Conservation (phyloP, 257 asterid species). For the Fraxinus quadrangulata region DNA sequence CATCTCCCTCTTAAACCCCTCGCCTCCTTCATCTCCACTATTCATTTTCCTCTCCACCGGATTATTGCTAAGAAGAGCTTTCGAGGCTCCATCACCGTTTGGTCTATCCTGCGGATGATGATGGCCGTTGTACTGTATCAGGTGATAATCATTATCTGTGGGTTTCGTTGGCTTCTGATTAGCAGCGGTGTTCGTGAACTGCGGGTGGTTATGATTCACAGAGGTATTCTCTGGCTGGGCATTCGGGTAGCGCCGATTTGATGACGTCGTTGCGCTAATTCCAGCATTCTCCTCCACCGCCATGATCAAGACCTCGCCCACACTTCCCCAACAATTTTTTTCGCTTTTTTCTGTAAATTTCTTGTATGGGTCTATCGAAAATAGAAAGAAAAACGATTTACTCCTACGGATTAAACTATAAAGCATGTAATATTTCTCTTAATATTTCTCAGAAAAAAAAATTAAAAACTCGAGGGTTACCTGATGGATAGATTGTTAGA, state of each 20-base stretch:
- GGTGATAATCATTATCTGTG: conserved; percentile 40
- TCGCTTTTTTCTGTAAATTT: background rate
- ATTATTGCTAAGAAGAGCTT: background rate
- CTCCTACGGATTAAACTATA: background rate
- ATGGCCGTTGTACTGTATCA: conserved; percentile 47
- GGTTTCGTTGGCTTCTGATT: conserved; percentile 50
- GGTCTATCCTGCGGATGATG: conserved; percentile 30
- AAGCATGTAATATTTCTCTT: background rate
- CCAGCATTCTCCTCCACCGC: background rate
- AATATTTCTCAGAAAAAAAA: background rate
- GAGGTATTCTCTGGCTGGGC: background rate
- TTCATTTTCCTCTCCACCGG: conserved; percentile 25
- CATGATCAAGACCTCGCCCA: background rate
- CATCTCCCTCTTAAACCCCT: conserved; percentile 72
- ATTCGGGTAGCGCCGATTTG: conserved; percentile 2
- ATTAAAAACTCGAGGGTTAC: background rate
- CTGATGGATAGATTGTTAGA: background rate
- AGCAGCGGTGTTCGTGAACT: conserved; percentile 38
- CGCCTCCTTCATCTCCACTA: conserved; percentile 42
- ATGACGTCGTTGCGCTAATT: background rate
- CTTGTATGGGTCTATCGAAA: background rate
- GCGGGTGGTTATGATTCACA: conserved; percentile 32
- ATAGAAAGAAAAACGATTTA: background rate
- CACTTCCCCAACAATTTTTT: background rate
- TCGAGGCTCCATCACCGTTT: conserved; percentile 25